Percentiles rank a stretch among this genome's conserved stretches.
Evolutionary conservation across 257 asterid genomes (phyloP).

Genomic region (Verbascum thapsus): DNA sequence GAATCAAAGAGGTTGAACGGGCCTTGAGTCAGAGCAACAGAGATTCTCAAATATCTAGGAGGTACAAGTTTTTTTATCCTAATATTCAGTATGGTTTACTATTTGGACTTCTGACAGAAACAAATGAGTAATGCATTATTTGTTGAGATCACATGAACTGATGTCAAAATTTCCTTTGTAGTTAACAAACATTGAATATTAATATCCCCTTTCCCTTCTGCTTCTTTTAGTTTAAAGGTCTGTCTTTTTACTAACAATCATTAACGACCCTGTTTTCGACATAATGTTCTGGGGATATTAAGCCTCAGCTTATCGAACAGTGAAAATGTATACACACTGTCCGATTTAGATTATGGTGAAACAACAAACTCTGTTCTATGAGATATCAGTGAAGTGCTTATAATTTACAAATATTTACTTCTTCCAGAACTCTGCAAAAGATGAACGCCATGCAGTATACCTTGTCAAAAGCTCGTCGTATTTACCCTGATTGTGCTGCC

Average conservation of each 20-base stretch:
- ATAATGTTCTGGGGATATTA: slow-evolving; percentile 17
- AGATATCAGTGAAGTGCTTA: slow-evolving; percentile 13
- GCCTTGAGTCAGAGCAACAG: slow-evolving; percentile 57
- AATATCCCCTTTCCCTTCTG: not conserved
- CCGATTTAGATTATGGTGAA: slow-evolving; percentile 6
- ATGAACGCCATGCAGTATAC: slow-evolving; percentile 88
- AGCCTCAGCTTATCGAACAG: slow-evolving; percentile 6
- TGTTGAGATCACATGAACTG: slow-evolving; percentile 21
- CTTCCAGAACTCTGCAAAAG: slow-evolving; percentile 84
- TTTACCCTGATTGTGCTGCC: slow-evolving; percentile 85
- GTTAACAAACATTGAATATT: not conserved
- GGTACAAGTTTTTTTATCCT: slow-evolving; percentile 43
- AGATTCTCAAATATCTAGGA: slow-evolving; percentile 66
- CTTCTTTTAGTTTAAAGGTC: not conserved
- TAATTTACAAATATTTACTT: slow-evolving; percentile 24
- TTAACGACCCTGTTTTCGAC: not conserved
- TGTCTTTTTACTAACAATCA: slow-evolving; percentile 5
- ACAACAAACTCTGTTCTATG: slow-evolving; percentile 7
- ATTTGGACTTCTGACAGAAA: slow-evolving; percentile 1
- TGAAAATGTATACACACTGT: not conserved
- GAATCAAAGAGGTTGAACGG: slow-evolving; percentile 84
- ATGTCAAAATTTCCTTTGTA: slow-evolving; percentile 4
- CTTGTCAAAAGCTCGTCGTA: slow-evolving; percentile 67
- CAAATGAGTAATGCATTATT: slow-evolving; percentile 19
- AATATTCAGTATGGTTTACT: slow-evolving; percentile 7